Evolutionary conservation across 139 green algal genomes (phyloP), one percentile per base, ranked within the genome.

Genomic region (Chlorella ohadii): DNA sequence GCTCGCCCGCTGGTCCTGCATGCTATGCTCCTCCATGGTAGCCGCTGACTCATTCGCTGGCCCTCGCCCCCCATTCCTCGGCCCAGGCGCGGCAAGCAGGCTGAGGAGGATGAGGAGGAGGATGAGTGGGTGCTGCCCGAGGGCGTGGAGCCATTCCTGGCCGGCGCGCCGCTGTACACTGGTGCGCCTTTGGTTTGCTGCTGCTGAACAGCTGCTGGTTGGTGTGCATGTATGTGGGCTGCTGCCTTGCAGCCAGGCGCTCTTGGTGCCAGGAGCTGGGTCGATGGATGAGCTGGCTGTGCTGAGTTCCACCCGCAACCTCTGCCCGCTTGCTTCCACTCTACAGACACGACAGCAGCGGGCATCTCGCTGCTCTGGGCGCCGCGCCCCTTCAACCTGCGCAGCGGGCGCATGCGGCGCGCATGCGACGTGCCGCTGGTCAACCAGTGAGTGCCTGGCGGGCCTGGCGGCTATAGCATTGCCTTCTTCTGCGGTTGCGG

Each of bases 331-430:
- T 89, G 31, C 87, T 9, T 51, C 98, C 31, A 96, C 96, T 88
- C 94, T 23, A 22, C 88, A 19, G 96, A 99, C 78, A 97, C 87
- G 78, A 99, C 97, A 0, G 93, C 94, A 12, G 90, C 89, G 0
- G 97, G 95, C 83, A 97, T 99, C 79, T 94, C 95, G 72, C 93
- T 99, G 74, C 91, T 99, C 41, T 99, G 94, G 92, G 97, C 97
- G 31, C 97, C 97, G 20, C 78, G 86, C 57, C 97, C 97, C 36
- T 99, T 99, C 94, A 97, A 98, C 91, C 81, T 91, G 84, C 92
- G 97, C 61, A 95, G 89, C 13, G 97, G 96, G 16, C 89, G 88
- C 85, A 99, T 89, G 76, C 90, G 96, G 44, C 92, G 97, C n/a
- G 92, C 94, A 1, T 91, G 94, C 56, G 97, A 99, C 84, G 92